phyloP scores from a whole-genome alignment of 805 yeast species.

The Kurtzmaniella cleridarum region DNA sequence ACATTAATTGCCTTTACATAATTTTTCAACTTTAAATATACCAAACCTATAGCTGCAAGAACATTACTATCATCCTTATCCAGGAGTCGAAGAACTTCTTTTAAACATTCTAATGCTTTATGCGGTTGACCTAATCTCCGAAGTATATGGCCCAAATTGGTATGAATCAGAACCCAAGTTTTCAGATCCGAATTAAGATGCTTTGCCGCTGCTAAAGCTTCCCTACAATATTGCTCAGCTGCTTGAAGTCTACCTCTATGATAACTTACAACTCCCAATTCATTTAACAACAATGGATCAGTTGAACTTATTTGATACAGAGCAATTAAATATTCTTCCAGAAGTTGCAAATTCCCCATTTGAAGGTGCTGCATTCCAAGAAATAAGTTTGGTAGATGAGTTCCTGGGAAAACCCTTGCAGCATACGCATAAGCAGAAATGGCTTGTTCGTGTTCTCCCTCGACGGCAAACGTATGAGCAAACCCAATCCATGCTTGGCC shows the following conservation, averaged over 20 bases:
- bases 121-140: conserved; percentile 57
- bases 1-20: conserved; percentile 63
- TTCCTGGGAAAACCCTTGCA: conserved; percentile 82
- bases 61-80: conserved; percentile 66
- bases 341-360: conserved; percentile 73
- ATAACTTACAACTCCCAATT: conserved; percentile 86
- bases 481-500: conserved; percentile 98
- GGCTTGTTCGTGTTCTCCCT: conserved; percentile 99
- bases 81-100: conserved; percentile 64
- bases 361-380: conserved; percentile 95
- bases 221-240: conserved; percentile 66
- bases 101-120: conserved; percentile 70
- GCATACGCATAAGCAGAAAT: conserved; percentile 96
- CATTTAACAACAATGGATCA: conserved; percentile 87
- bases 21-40: conserved; percentile 66
- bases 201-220: conserved; percentile 67
- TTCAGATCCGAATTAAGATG: conserved; percentile 70
- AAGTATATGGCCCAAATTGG: conserved; percentile 86
- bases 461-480: conserved; percentile 96
- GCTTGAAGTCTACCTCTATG: conserved; percentile 61
- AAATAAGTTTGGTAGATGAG: conserved; percentile 83
- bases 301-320: conserved; percentile 72
- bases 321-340: conserved; percentile 78
- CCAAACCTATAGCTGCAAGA: conserved; percentile 79
- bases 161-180: conserved; percentile 80